Conservation (phyloP, 257 asterid genomes). For the Solanum bukasovii region DNA sequence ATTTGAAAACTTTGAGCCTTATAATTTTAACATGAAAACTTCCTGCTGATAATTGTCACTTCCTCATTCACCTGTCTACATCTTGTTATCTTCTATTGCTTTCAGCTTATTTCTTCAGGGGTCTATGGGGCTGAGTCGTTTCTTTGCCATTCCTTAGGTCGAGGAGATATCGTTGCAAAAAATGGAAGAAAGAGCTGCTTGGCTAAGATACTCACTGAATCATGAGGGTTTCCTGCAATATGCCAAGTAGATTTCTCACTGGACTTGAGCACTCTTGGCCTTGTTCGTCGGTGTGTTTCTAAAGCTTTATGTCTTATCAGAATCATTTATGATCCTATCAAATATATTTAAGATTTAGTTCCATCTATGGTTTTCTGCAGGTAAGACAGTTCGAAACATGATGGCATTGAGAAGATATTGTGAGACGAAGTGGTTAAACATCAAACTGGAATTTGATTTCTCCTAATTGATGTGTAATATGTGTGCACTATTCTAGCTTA, state of each 20-base stretch:
- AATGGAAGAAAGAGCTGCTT: not conserved
- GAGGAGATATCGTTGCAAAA: not conserved
- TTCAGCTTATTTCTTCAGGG: not conserved
- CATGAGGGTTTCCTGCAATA: not conserved
- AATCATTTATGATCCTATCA: not conserved
- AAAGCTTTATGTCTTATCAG: not conserved
- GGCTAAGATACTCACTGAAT: not conserved
- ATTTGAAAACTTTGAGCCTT: not conserved
- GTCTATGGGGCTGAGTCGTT: not conserved
- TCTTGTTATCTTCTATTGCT: not conserved
- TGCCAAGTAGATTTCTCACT: not conserved
- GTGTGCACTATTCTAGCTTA: not conserved
- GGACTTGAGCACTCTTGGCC: not conserved
- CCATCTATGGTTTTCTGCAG: not conserved
- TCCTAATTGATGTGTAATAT: not conserved
- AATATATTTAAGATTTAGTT: not conserved
- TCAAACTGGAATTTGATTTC: not conserved
- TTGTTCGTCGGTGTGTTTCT: not conserved
- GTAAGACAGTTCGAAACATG: not conserved
- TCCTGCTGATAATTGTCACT: not conserved
- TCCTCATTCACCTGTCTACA: not conserved
- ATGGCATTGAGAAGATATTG: not conserved
- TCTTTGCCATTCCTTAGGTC: not conserved
- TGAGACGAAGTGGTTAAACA: not conserved
- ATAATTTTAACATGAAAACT: not conserved